Evolutionary conservation across 139 green algal species (phyloP), one percentile per base, ranked within the genome.

Genomic region (Trebouxia sp.): DNA sequence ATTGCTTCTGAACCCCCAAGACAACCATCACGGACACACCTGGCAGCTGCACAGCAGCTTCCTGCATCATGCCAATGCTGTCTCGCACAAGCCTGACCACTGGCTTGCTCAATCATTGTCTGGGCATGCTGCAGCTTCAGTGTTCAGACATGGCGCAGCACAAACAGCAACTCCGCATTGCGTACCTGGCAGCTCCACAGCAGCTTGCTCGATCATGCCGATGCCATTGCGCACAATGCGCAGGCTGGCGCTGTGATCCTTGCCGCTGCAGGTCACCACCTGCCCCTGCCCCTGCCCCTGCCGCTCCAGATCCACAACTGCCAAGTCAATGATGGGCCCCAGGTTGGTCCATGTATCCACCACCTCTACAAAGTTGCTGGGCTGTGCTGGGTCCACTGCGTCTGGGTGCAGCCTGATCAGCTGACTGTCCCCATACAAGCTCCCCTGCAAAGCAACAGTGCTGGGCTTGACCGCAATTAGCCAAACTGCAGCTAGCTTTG

Each of bases 201-300:
- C 82, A 2, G 89, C 95, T 82, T 97, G 94, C 83, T 98, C 92
- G 62, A 96, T 92, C 83, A 99, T 95, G 78, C 97, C 97, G n/a
- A 99, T 97, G 70, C 97, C 97, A 80, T 98, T 98, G 48, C 96
- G 92, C 38, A 99, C 89, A 24, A 99, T 91, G 17, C 96, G 92
- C 76, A 99, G 89, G 8, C 85, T 94, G 55, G 95, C 95, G 48
- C 96, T 91, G 9, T 45, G 48, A 20, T 88, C 86, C 0, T 86
- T 84, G 0, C 96, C 96, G 35, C 87, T 95, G 86, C 94, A 98
- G 0, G 94, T 95, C 1, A 99, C 95, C 45, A 99, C 83, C 91
- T 94, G 87, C 45, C 91, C 91, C 89, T 98, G 95, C 0, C 94
- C 94, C 86, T 98, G 96, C 1, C 96, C 95, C 83, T 98, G 95